Evolutionary conservation across 192 early-diverging fungal species (phyloP), one percentile per base, ranked within the genome.

Genomic region (Coemansia sp.): DNA sequence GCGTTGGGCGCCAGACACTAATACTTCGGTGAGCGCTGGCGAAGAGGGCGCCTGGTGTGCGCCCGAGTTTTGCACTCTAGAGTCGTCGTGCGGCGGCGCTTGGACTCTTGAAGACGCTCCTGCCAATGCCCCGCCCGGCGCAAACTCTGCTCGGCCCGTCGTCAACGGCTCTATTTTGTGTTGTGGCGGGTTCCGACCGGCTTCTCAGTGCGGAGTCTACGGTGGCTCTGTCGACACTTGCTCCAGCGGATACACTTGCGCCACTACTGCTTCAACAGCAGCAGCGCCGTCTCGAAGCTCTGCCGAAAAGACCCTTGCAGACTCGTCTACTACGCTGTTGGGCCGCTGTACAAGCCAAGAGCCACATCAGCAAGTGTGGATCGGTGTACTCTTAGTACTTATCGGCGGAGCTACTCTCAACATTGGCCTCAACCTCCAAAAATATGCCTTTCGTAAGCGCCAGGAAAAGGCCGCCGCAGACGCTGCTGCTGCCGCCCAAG

Each of bases 341-440:
- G 83, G 86, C 2, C 55, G 63, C 14, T 86, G 85, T 60, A 73
- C 70, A 13, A 69, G 64, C 40, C 76, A 84, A 38, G 80, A 86
- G 66, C 73, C 80, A 38, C 70, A 77, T 28, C 76, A 80, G 62
- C 71, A 83, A 59, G 66, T 86, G 35, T 92, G 90, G 90, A 89
- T 93, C 20, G 91, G 91, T 31, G 85, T 93, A 34, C 71, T 93
- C 24, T 73, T 93, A 55, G 85, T 84, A 9, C 65, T 93, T 24
- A 73, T 90, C 24, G 88, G 88, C 31, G 87, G 87, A 6, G 84
- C 87, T 9, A 84, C 85, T 9, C 74, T 87, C 37, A 93, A 93
- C 66, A 73, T 93, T 53, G 91, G 91, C n/a, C 73, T 93, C 23
- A 93, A 93, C 61, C 66, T 91, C 63, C 91, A 93, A 72, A 93